Evolutionary conservation across 2,329 filamentous ascomycete genomes (phyloP), one percentile per base, ranked within the genome.

Genomic region (Penicillium palitans): DNA sequence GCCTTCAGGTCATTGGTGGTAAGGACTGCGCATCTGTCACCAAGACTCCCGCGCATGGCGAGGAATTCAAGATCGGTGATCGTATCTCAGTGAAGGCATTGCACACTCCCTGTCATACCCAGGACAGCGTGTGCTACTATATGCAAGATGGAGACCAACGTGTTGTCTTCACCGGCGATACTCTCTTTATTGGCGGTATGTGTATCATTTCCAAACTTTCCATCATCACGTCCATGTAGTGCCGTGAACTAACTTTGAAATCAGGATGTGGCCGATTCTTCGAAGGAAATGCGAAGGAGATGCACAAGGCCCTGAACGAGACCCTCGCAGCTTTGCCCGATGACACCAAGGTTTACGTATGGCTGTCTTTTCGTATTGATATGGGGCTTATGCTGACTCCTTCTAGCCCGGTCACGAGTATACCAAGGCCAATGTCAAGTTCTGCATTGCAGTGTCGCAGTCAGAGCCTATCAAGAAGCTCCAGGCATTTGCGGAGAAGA

Each of bases 71-170:
- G 62, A 86, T 99, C 61, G 95, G 95, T 56, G 81, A 85, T 41
- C 83, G 84, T 66, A 95, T 99, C 74, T 83, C 84, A 15, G 89
- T 97, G 57, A 93, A 85, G 72, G 90, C 90, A 25, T 80, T 98
- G n/a, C 90, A 98, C 77, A 99, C 95, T 13, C 95, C 95, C 2
- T 99, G 95, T 76, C 95, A 99, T 74, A 99, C 95, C 1, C 93
- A 97, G 79, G 95, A 99, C 79, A 97, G 93, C 75, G 96, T 99
- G 73, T 99, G 95, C 81, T 99, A 88, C 80, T 91, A 87, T 67
- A 87, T 95, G 80, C 86, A 96, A 76, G 93, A 99, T 70, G 87
- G 86, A 10, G 66, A 75, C 13, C 48, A 90, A 49, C 87, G 85
- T 68, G 93, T 84, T 8, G 91, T 99, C 3, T 99, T 99, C 72